Conservation (phyloP, 371 early-diverging fungal genomes). For the Lichtheimia ornata region DNA sequence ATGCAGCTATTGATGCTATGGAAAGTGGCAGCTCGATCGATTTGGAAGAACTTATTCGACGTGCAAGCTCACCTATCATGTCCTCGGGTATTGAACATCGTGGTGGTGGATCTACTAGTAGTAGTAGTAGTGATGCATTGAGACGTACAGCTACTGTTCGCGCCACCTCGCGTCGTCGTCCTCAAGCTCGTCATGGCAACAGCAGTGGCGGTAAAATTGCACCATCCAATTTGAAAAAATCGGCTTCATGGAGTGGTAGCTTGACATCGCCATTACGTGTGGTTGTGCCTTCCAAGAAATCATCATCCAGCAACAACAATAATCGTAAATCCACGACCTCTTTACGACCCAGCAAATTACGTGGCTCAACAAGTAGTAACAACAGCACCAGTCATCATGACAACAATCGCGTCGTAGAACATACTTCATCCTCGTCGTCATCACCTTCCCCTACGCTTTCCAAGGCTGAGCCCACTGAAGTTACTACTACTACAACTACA, state of each 20-base stretch:
- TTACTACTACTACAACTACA: neutral
- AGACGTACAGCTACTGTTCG: neutral
- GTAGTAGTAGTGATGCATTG: neutral
- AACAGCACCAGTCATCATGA: constrained; percentile 3
- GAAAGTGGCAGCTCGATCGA: constrained; percentile 31
- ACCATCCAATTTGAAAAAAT: constrained; percentile 27
- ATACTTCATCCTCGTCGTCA: constrained; percentile 11
- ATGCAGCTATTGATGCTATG: constrained; percentile 42
- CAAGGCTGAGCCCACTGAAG: constrained; percentile 3
- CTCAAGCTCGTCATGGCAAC: constrained; percentile 12
- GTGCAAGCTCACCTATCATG: constrained; percentile 32
- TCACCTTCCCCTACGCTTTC: neutral
- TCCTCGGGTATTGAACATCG: constrained; percentile 6
- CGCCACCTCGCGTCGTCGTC: constrained; percentile 17
- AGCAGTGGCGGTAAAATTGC: constrained; percentile 24
- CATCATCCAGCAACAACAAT: constrained; percentile 8
- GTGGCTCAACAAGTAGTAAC: neutral
- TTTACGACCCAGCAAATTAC: constrained; percentile 10
- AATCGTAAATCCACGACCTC: constrained; percentile 4
- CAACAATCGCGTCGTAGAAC: constrained; percentile 18
- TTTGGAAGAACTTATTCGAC: constrained; percentile 37
- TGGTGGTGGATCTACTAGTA: neutral
- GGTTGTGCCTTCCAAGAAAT: constrained; percentile 14
- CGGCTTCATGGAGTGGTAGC: constrained; percentile 35
- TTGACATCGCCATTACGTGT: constrained; percentile 19